These are phyloP conservation scores for Neofusicoccum ribis DNA, from an alignment of 2,329 filamentous ascomycete species.

Conservation along the genomic window DNA sequence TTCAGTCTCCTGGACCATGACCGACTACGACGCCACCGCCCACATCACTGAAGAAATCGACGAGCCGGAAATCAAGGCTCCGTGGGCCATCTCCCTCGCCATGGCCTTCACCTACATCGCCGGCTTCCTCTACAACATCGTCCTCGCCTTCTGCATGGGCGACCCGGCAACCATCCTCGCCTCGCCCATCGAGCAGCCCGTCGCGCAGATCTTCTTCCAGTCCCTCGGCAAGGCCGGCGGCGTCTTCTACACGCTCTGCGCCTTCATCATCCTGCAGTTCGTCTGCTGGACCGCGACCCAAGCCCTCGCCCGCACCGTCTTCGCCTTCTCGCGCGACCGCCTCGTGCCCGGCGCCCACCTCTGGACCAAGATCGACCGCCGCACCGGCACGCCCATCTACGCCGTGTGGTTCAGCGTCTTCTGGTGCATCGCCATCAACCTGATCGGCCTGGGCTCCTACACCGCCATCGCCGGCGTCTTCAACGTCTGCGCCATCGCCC, in stretches of 20 bases:
- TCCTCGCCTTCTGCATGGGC: slow-evolving; percentile 59
- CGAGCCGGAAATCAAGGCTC: slow-evolving; percentile 53
- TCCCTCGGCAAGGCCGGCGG: slow-evolving; percentile 55
- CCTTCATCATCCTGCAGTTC: slow-evolving; percentile 60
- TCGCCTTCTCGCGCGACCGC: slow-evolving; percentile 57
- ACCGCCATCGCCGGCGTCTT: slow-evolving; percentile 56
- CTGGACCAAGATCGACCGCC: slow-evolving; percentile 51
- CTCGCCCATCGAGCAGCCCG: slow-evolving; percentile 52
- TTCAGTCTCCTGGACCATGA: slow-evolving; percentile 63
- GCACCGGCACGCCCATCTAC: slow-evolving; percentile 53
- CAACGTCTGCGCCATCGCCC: slow-evolving; percentile 56
- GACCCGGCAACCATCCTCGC: slow-evolving; percentile 49
- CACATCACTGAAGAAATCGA: slow-evolving; percentile 40
- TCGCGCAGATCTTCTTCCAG: slow-evolving; percentile 61
- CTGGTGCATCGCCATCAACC: slow-evolving; percentile 58
- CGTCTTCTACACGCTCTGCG: slow-evolving; percentile 57
- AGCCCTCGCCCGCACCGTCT: slow-evolving; percentile 55
- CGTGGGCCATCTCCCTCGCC: slow-evolving; percentile 58
- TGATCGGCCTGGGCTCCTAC: slow-evolving; percentile 59
- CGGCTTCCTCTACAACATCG: slow-evolving; percentile 60
- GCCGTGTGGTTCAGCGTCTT: slow-evolving; percentile 59
- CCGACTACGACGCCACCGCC: slow-evolving; percentile 52
- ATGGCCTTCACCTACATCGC: slow-evolving; percentile 58
- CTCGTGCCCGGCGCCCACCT: slow-evolving; percentile 49
- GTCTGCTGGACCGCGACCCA: slow-evolving; percentile 60